Conservation (phyloP, 257 asterid genomes). For the Leptodermis oblonga region DNA sequence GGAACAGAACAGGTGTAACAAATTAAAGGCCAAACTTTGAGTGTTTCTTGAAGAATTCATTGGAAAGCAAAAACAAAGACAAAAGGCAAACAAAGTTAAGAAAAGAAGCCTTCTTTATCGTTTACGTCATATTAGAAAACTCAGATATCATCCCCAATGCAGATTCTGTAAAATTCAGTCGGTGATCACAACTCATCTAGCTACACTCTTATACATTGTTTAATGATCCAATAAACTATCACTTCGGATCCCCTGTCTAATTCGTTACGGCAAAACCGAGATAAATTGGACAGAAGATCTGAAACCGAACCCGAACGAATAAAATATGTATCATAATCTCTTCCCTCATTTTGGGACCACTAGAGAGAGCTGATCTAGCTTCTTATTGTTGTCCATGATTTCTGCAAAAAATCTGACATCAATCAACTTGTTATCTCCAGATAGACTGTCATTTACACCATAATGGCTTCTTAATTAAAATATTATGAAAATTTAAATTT, state of each 20-base stretch:
- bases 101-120: not conserved
- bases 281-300: no score
- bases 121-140: slow-evolving; percentile 7
- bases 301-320: no score
- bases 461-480: not conserved
- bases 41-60: not conserved
- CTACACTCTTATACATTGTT: not conserved
- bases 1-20: not conserved
- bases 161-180: not conserved
- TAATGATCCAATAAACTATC: not conserved
- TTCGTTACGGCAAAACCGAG: no score
- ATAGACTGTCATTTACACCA: not conserved
- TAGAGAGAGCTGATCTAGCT: not conserved
- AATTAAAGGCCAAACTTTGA: slow-evolving; percentile 6
- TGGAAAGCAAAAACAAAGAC: slow-evolving; percentile 4
- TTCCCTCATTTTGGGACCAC: no score
- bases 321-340: no score
- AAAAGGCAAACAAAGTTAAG: not conserved
- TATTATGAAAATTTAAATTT: no score
- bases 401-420: not conserved
- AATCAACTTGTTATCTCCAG: not conserved
- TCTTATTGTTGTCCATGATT: not conserved
- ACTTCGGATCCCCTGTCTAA: no score
- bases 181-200: slow-evolving; percentile 12
- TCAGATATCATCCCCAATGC: slow-evolving; percentile 6